Evolutionary conservation across 106 monocot genomes (phyloP).

Genomic region (Xerophyta viscosa): DNA sequence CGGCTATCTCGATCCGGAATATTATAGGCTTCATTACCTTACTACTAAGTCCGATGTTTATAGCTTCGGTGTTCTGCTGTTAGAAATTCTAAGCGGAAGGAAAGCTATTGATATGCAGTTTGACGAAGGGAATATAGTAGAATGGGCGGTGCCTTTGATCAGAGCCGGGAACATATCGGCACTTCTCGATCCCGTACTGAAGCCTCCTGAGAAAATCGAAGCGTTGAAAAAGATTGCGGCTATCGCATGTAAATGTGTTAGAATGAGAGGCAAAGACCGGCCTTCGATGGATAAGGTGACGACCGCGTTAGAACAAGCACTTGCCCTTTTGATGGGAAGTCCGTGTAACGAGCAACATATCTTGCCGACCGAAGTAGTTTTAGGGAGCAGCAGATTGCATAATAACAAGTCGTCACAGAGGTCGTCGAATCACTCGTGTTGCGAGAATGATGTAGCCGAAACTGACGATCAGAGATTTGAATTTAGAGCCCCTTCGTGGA

Average conservation of each 20-base stretch:
- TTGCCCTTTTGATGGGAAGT: constrained; percentile 85
- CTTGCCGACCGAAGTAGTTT: constrained; percentile 84
- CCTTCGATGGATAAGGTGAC: constrained; percentile 99
- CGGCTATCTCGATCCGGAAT: constrained; percentile 96
- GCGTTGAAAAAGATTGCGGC: constrained; percentile 69
- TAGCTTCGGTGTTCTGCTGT: constrained; percentile 90
- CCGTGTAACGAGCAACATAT: constrained; percentile 86
- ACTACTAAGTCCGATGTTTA: constrained; percentile 98
- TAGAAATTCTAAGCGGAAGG: constrained; percentile 88
- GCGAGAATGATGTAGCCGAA: constrained; percentile 53
- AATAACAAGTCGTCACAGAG: constrained; percentile 88
- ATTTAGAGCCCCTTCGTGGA: constrained; percentile 96
- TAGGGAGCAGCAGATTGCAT: constrained; percentile 86
- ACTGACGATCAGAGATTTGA: constrained; percentile 62
- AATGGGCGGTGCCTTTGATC: constrained; percentile 93
- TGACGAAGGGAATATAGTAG: constrained; percentile 92
- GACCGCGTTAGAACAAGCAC: constrained; percentile 67
- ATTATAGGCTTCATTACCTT: constrained; percentile 93
- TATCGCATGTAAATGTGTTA: constrained; percentile 75
- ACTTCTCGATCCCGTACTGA: constrained; percentile 66
- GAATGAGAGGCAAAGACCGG: constrained; percentile 91
- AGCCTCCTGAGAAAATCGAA: constrained; percentile 51
- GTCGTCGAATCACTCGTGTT: constrained; percentile 57
- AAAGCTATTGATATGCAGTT: constrained; percentile 94
- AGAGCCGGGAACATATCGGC: constrained; percentile 49